phyloP scores from a whole-genome alignment of 2,329 filamentous ascomycete genomes.

The Plectosphaerella cucumerina region DNA sequence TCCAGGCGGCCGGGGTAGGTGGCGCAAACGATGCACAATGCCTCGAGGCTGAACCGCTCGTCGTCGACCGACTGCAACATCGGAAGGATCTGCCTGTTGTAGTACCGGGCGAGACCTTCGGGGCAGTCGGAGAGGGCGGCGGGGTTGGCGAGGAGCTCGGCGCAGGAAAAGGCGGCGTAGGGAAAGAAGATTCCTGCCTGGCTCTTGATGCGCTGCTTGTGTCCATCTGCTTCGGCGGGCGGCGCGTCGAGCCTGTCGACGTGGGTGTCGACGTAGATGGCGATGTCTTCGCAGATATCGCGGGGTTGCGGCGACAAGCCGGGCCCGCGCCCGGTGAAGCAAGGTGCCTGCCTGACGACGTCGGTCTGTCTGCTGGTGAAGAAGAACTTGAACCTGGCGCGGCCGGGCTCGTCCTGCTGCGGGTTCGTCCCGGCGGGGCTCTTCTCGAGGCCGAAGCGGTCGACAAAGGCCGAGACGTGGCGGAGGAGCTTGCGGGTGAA shows the following conservation, averaged over 20 bases:
- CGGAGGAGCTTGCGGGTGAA: constrained; percentile 7
- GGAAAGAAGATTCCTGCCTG: constrained; percentile 11
- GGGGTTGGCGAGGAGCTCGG: constrained; percentile 4
- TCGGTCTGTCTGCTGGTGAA: constrained; percentile 5
- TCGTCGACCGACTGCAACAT: constrained; percentile 13
- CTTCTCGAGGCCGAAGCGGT: neutral
- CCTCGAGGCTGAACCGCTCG: constrained; percentile 1
- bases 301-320: constrained; percentile 6
- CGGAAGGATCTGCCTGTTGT: constrained; percentile 13
- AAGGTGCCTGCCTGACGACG: neutral
- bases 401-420: neutral
- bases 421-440: neutral
- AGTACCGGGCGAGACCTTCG: constrained; percentile 6
- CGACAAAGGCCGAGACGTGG: constrained; percentile 1
- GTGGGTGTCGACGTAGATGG: constrained; percentile 11
- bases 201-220: constrained; percentile 6
- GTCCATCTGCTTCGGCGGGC: neutral
- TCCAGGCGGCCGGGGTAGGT: too few relatives aligned
- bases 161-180: constrained; percentile 11
- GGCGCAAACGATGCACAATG: neutral
- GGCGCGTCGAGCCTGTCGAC: constrained; percentile 4
- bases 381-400: constrained; percentile 9
- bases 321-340: neutral
- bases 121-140: constrained; percentile 6
- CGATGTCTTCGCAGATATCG: constrained; percentile 6